phyloP scores from a whole-genome alignment of 441 rosid genomes.

The Corymbia calophylla region DNA sequence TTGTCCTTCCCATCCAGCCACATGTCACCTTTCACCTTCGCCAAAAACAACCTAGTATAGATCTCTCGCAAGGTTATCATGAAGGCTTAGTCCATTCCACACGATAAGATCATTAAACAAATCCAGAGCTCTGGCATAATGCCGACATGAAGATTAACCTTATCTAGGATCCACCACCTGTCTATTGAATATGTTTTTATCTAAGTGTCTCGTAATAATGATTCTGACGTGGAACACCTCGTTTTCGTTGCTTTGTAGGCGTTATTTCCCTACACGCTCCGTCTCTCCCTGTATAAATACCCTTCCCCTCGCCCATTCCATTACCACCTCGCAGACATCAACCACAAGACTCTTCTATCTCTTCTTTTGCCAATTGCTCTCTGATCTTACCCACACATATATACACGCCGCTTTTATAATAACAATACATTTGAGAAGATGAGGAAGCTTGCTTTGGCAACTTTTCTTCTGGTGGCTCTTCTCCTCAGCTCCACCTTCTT shows the following conservation, averaged over 20 bases:
- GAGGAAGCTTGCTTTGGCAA: constrained; percentile 19
- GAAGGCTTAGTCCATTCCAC: neutral
- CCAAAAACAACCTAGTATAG: neutral
- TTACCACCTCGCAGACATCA: neutral
- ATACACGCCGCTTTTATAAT: neutral
- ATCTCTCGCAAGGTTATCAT: neutral
- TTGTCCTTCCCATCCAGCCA: neutral
- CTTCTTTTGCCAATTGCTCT: neutral
- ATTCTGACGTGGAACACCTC: neutral
- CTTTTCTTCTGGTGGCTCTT: constrained; percentile 25
- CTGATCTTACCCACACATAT: neutral
- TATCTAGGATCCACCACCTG: neutral
- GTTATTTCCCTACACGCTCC: neutral
- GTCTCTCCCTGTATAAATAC: neutral
- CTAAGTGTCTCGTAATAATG: neutral
- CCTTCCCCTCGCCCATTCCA: neutral
- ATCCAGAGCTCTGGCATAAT: neutral
- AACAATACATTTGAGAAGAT: neutral
- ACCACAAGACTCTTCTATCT: neutral
- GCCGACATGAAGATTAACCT: neutral
- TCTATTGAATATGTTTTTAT: neutral
- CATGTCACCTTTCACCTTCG: neutral
- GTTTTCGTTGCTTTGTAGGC: neutral
- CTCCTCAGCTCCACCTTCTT: constrained; percentile 20
- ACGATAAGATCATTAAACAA: neutral